Base-by-base conservation (phyloP, 2,329 filamentous ascomycete species). In the Stagonosporopsis cucurbitacearum region DNA sequence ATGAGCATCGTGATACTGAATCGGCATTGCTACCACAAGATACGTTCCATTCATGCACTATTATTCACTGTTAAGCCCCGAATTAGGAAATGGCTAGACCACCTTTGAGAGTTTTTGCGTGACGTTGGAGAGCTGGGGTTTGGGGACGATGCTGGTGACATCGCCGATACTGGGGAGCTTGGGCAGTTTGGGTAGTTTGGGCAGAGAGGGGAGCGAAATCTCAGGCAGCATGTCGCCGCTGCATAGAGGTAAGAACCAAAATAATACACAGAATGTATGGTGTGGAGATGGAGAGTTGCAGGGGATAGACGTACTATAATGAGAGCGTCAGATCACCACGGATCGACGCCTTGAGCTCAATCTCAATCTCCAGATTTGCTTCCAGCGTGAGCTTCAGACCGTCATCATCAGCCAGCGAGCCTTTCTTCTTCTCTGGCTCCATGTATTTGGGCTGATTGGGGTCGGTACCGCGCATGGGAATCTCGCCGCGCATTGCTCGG, bases 271-370 rank as follows among this genome's bases (percentile, higher is more conserved):
- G 45, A 53, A 39, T 22, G 22, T 8, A 30, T 3, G 36, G 19
- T 35, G 25, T 11, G 12, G 33, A 30, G 26, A n/a, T n/a, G n/a
- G 13, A 20, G n/a, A 23, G 22, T 4, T 25, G 28, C 15, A 4
- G 40, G 35, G 39, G 49, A 28, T 30, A 30, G 28, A 87, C 86
- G 81, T 83, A 91, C 89, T 89, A 85, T 69, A 95, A 81, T 62
- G 87, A 88, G 62, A 95, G 77, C 30, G 90, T 92, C 62, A 96
- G 78, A 78, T 96, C 92, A 70, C 92, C 92, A 67, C 92, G 87
- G 63, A 95, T 92, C 75, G 88, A 88, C 19, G 91, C 91, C 81
- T 95, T 95, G 58, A 95, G 82, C 67, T 92, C 88, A 59, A 95
- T 90, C 75, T 95, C 91, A 45, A 95, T 83, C 64, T 95, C 91